Conservation (phyloP, 345 rosid genomes). For the Rhodomyrtus tomentosa region DNA sequence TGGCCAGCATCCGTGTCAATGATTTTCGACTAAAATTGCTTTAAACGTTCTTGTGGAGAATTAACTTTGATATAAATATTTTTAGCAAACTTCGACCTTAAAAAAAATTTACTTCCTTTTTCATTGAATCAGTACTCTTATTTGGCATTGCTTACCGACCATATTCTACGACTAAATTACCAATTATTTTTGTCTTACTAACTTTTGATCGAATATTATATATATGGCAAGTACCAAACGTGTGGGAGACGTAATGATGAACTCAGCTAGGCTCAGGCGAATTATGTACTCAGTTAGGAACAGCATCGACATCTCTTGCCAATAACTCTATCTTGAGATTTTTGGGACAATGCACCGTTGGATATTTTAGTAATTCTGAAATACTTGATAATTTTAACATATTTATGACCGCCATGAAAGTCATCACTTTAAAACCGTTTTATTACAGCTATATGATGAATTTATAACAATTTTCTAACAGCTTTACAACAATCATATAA, state of each 20-base stretch:
- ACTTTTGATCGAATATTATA: not conserved
- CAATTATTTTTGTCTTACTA: not conserved
- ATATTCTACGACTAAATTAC: not conserved
- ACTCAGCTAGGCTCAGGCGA: not conserved
- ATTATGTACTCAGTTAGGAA: not conserved
- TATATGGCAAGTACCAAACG: not conserved
- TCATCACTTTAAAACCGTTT: too few relatives aligned
- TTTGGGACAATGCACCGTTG: not conserved
- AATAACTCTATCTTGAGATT: not conserved
- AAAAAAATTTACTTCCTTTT: not conserved
- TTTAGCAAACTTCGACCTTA: not conserved
- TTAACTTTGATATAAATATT: not conserved
- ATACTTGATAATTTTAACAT: too few relatives aligned
- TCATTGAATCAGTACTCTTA: not conserved
- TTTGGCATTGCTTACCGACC: not conserved
- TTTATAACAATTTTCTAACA: too few relatives aligned
- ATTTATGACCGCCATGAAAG: too few relatives aligned
- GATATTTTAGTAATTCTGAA: too few relatives aligned
- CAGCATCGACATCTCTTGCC: not conserved
- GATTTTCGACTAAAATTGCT: too few relatives aligned
- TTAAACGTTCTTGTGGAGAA: too few relatives aligned
- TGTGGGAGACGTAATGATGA: not conserved
- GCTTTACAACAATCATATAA: too few relatives aligned
- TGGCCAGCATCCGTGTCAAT: too few relatives aligned
- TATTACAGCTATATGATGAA: too few relatives aligned